Percentiles rank a stretch among this genome's conserved stretches.
These are phyloP conservation scores for Penicillium riverlandense DNA, from an alignment of 495 filamentous ascomycete species.

Conservation along the genomic window DNA sequence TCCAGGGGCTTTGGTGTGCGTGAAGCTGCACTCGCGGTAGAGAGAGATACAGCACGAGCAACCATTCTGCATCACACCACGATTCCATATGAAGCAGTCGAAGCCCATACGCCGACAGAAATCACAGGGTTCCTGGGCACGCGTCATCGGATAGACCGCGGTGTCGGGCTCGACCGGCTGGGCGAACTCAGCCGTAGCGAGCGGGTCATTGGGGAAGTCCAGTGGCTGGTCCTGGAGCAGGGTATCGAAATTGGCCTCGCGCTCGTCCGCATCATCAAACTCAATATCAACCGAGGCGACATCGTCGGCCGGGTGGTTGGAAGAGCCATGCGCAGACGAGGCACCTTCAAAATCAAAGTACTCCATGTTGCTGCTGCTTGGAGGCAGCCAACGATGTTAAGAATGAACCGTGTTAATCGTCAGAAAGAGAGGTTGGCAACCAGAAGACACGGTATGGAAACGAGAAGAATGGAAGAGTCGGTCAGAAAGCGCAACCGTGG, in stretches of 20 bases:
- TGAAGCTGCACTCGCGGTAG: conserved; percentile 69
- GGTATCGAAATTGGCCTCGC: conserved; percentile 25
- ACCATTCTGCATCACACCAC: conserved; percentile 58
- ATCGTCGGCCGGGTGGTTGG: conserved; percentile 31
- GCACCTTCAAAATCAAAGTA: conserved; percentile 51
- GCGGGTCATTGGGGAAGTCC: conserved; percentile 25
- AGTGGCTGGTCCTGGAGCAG: conserved; percentile 32
- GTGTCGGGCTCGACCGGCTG: conserved; percentile 13
- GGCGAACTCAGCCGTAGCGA: conserved; percentile 10
- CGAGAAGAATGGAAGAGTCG: conserved; percentile 12
- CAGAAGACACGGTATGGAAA: too few relatives aligned
- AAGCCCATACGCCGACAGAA: conserved; percentile 63
- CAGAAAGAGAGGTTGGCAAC: too few relatives aligned
- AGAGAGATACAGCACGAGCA: conserved; percentile 77
- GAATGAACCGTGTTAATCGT: too few relatives aligned
- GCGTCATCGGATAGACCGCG: conserved; percentile 40
- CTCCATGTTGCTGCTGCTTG: conserved; percentile 28
- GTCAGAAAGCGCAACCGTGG: conserved; percentile 18
- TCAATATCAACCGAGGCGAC: conserved; percentile 33
- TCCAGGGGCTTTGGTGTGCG: conserved; percentile 35
- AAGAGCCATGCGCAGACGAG: conserved; percentile 27
- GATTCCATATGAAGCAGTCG: conserved; percentile 66
- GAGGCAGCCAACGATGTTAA: too few relatives aligned
- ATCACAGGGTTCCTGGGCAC: conserved; percentile 54
- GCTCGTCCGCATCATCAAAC: conserved; percentile 30